Evolutionary conservation across 345 rosid genomes (phyloP).

Genomic region (Passiflora organensis): DNA sequence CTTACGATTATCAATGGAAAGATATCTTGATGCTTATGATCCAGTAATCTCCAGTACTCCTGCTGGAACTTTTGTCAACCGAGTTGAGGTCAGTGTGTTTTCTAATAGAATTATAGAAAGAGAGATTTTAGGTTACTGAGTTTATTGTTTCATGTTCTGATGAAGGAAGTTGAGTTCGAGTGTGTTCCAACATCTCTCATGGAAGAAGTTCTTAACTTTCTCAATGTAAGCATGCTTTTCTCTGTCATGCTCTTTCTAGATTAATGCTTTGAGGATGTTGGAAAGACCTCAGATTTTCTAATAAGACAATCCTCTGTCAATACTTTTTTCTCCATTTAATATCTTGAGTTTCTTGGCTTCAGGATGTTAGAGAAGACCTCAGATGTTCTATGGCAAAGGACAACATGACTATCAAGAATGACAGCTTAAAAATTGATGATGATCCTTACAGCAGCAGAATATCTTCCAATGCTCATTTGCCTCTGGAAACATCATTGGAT

Average conservation of each 20-base stretch:
- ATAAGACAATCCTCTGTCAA: no score
- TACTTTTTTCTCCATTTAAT: no score
- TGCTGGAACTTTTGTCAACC: conserved; percentile 78
- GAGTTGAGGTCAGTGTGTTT: conserved; percentile 56
- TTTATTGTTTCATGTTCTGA: conserved; percentile 10
- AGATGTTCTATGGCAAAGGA: conserved; percentile 94
- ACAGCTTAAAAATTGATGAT: conserved; percentile 57
- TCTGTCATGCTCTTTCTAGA: conserved; percentile 2
- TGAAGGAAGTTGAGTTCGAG: conserved; percentile 84
- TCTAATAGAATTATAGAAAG: background rate
- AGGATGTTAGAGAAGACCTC: conserved; percentile 88
- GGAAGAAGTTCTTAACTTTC: conserved; percentile 82
- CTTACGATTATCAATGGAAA: conserved; percentile 92
- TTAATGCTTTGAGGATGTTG: conserved; percentile 55
- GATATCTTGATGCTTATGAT: conserved; percentile 85
- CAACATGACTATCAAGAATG: conserved; percentile 61
- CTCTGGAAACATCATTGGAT: conserved; percentile 39
- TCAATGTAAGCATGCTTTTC: conserved; percentile 50
- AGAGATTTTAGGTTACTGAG: conserved; percentile 11
- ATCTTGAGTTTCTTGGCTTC: conserved; percentile 11
- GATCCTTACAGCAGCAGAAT: conserved; percentile 20
- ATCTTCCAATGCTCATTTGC: conserved; percentile 23
- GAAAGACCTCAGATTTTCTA: conserved; percentile 81
- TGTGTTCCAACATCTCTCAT: conserved; percentile 87
- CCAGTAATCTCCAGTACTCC: conserved; percentile 63